Evolutionary conservation across 768 basidiomycete species (phyloP).

Genomic region (Mycena belliarum): DNA sequence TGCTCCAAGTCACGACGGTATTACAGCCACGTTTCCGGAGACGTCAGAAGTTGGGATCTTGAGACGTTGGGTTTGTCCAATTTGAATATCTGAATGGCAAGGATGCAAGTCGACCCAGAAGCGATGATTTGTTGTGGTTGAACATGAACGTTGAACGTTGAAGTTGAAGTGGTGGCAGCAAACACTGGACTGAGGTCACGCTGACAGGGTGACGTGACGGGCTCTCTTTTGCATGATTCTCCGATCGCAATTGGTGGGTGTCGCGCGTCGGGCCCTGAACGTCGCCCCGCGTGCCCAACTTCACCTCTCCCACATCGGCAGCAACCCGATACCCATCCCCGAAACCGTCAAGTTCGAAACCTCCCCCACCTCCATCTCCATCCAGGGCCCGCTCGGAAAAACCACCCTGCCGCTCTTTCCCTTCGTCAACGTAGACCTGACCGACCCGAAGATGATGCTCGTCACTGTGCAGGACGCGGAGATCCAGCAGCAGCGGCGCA

Average conservation of each 20-base stretch:
- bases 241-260: not conserved
- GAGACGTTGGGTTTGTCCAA: no score
- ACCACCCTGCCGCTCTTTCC: conserved; percentile 15
- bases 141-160: no score
- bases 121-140: no score
- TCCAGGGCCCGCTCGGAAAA: conserved; percentile 17
- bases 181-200: no score
- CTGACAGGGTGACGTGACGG: no score
- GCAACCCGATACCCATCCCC: conserved; percentile 33
- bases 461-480: conserved; percentile 69
- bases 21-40: no score
- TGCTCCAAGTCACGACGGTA: no score
- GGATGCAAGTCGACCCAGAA: no score
- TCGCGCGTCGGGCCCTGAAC: conserved; percentile 3
- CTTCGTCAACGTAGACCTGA: conserved; percentile 30
- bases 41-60: no score
- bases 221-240: conserved; percentile 4
- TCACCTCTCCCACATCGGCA: conserved; percentile 36
- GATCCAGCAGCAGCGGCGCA: conserved; percentile 57
- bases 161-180: no score
- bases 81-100: no score
- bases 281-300: conserved; percentile 9
- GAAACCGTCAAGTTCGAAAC: conserved; percentile 13
- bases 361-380: conserved; percentile 17
- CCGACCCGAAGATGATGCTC: not conserved